Evolutionary conservation across 2,329 filamentous ascomycete genomes (phyloP), one percentile per base, ranked within the genome.

Genomic region (Fusarium circinatum): DNA sequence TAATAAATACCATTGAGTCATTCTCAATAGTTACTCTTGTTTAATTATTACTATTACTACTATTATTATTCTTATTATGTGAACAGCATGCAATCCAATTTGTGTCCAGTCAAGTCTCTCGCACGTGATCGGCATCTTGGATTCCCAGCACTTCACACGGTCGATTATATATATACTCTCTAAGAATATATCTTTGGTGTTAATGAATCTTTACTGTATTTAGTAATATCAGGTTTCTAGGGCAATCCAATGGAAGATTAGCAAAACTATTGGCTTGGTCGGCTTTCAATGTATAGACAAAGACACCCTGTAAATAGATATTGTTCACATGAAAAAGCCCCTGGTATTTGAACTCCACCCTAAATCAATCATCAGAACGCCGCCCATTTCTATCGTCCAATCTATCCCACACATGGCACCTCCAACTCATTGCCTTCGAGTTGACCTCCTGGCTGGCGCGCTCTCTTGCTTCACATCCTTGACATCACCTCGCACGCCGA

Each of bases 401-500:
- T 34, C 52, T 28, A 51, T 70, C 51, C 36, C 47, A 28, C 28
- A 69, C 28, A 59, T 38, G n/a, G 9, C 30, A 11, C 24, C 38
- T 42, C 17, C 24, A 26, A 47, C 45, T 60, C 65, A 77, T 48
- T 71, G 68, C 30, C 38, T 75, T 41, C 76, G 70, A 24, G 75
- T 75, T 26, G 77, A 79, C 32, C 79, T 77, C 55, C 80, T 77
- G 61, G 73, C 47, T 13, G 74, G 68, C 18, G 57, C 74, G 17
- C 68, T 75, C 24, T 77, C 75, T 22, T 71, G 61, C 14, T 62
- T 74, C 10, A 75, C 73, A 14, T 68, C 75, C 18, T 51, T 60
- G 41, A 36, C 65, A 26, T 81, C 80, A 15, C 80, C 79, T 32
- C 77, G 76, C 22, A 77, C 68, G 24, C 80, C 54, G 39, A 85